These are phyloP conservation scores for Penicillium simplicissimum DNA, from an alignment of 495 filamentous ascomycete genomes.

Conservation along the genomic window DNA sequence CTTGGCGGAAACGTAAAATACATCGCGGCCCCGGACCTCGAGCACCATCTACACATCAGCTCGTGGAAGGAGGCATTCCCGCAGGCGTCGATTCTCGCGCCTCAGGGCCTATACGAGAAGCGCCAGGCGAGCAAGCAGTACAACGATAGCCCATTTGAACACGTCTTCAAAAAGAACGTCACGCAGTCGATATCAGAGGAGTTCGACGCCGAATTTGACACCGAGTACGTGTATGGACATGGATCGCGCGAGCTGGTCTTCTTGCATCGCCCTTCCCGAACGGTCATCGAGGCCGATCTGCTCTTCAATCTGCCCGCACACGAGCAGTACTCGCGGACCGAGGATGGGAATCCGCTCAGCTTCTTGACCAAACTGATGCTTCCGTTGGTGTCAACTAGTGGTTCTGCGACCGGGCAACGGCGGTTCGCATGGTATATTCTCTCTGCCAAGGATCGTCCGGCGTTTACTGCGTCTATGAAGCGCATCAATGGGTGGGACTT, in stretches of 20 bases:
- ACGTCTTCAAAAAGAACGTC: slow-evolving; percentile 63
- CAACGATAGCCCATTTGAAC: slow-evolving; percentile 65
- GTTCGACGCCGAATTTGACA: slow-evolving; percentile 84
- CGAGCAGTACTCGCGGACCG: slow-evolving; percentile 78
- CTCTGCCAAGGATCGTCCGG: slow-evolving; percentile 60
- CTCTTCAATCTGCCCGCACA: slow-evolving; percentile 87
- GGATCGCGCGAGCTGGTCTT: slow-evolving; percentile 86
- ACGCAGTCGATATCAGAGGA: slow-evolving; percentile 63
- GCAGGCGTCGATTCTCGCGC: slow-evolving; percentile 74
- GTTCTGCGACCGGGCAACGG: slow-evolving; percentile 69
- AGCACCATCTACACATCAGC: slow-evolving; percentile 90
- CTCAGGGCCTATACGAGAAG: slow-evolving; percentile 85
- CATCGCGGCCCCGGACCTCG: slow-evolving; percentile 81
- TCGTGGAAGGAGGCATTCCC: slow-evolving; percentile 82
- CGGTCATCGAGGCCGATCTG: slow-evolving; percentile 88
- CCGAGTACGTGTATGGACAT: slow-evolving; percentile 80
- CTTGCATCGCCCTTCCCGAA: slow-evolving; percentile 73
- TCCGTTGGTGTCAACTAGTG: slow-evolving; percentile 56
- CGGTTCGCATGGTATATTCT: slow-evolving; percentile 79
- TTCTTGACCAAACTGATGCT: slow-evolving; percentile 64
- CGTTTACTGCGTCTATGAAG: slow-evolving; percentile 66
- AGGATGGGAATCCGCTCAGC: slow-evolving; percentile 53
- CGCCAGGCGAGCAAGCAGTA: slow-evolving; percentile 66
- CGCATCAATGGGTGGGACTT: slow-evolving; percentile 83
- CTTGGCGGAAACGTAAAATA: slow-evolving; percentile 76